Evolutionary conservation across 1,284 basidiomycete genomes (phyloP), one percentile per base, ranked within the genome.

Genomic region (Inonotus hispidus): DNA sequence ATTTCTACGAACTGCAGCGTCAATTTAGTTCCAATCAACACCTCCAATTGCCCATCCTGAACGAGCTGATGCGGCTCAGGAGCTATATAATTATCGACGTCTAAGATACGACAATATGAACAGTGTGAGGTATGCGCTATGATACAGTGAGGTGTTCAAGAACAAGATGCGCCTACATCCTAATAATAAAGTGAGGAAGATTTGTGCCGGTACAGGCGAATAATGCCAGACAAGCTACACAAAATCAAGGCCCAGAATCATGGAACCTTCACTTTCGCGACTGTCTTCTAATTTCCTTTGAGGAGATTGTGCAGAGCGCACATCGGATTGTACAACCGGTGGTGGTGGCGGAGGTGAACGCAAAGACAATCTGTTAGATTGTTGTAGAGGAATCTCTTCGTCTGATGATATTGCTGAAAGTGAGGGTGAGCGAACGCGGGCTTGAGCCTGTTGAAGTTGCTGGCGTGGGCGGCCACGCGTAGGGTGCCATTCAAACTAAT

Each of bases 401-500:
- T 62, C 60, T 27, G 54, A 57, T 37, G 56, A 23, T 13, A 29
- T 25, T 25, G 50, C 21, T 27, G 46, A 46, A 27, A 32, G 45
- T 19, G 45, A 53, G 5, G 45, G 54, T 3, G 59, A 39, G 4
- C 11, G 53, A 19, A 32, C n/a, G 7, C 19, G 45, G 5, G 46
- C 21, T 35, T 13, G 54, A 13, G 25, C 16, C 23, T 52, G 41
- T 45, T 45, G 59, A 10, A 45, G 29, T 35, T 52, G 50, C 19
- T 37, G 50, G 19, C 27, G 50, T 10, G 32, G 14, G 11, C 32
- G 27, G n/a, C 19, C 50, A 52, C 50, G 50, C 2, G 61, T 56
- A 14, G 23, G 43, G n/a, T 60, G 58, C 62, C 62, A 63, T 56
- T 63, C 62, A 47, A 63, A 63, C 62, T 63, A 8, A 16, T 25